Evolutionary conservation across 2,329 filamentous ascomycete genomes (phyloP), one percentile per base, ranked within the genome.

Genomic region (Penicillium fuscoglaucum): DNA sequence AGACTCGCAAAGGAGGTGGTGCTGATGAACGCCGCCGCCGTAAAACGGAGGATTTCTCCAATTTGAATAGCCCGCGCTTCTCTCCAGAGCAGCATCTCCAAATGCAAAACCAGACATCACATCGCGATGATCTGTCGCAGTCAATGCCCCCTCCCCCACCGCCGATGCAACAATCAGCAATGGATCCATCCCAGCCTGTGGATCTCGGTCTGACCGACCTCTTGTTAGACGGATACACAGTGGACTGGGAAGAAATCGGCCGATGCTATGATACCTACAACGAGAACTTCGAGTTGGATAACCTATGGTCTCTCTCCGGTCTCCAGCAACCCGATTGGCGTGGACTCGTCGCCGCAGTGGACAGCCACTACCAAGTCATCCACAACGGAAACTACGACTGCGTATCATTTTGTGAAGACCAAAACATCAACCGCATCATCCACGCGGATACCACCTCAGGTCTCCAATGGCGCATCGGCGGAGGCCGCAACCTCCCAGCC

Each of bases 1-100:
- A 83, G 68, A 82, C 80, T 1, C 76, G 83, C 41, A 84, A 82
- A 61, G 78, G 78, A 12, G 77, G 78, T 4, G 71, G 71, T 37
- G 28, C 65, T 1, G 73, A 75, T 6, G 78, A 78, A 55, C 72
- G 71, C 49, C 71, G 69, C 53, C 71, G 72, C 49, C 65, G 69
- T 33, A 75, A 72, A 59, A 76, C 72, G 6, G 71, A 74, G 13
- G 73, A 76, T 7, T 62, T 72, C 31, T 66, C 68, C 51, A 70
- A 68, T 19, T 45, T 72, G 39, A 68, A 68, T 46, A 63, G 57
- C 37, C 61, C 66, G 29, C 66, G 61, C 7, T 65, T 68, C 17
- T 62, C 68, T 15, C 61, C 68, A 2, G 70, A 73, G n/a, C 70
- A 74, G n/a, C 66, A 71, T 8, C 57, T 69, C 9, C 71, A 72